These are phyloP conservation scores for Aotearoamyces nothofagi DNA, from an alignment of 2,329 filamentous ascomycete genomes.

Conservation along the genomic window DNA sequence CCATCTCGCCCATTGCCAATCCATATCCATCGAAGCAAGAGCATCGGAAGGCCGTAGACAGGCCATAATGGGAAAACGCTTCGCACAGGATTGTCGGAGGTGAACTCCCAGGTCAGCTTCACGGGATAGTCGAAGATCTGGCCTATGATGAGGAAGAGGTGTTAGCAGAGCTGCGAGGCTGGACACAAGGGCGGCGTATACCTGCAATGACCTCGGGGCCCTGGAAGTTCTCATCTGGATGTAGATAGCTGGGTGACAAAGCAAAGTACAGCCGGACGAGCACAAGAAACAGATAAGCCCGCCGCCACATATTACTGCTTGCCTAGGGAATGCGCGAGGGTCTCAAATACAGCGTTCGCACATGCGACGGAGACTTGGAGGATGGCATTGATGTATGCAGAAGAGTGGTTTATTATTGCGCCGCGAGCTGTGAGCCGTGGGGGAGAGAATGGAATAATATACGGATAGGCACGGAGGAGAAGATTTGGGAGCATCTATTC, in stretches of 20 bases:
- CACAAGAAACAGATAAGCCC: constrained; percentile 72
- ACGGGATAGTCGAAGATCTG: constrained; percentile 88
- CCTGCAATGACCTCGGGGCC: constrained; percentile 94
- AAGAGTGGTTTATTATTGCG: not conserved
- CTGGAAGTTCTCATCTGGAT: constrained; percentile 98
- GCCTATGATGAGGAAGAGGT: constrained; percentile 33
- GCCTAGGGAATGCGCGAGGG: too few relatives aligned
- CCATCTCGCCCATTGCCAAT: constrained; percentile 65
- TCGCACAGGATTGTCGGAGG: constrained; percentile 71
- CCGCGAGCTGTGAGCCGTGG: not conserved
- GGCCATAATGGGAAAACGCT: constrained; percentile 96
- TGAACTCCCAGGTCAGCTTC: constrained; percentile 92
- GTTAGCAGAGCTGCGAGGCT: constrained; percentile 5
- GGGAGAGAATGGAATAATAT: too few relatives aligned
- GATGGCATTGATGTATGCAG: constrained; percentile 2
- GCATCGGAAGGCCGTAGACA: constrained; percentile 87
- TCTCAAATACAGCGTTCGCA: not conserved
- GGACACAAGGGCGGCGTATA: too few relatives aligned
- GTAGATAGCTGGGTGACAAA: constrained; percentile 85
- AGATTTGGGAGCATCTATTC: too few relatives aligned
- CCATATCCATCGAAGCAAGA: constrained; percentile 83
- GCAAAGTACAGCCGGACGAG: constrained; percentile 88
- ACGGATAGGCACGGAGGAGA: too few relatives aligned
- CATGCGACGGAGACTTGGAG: constrained; percentile 1
- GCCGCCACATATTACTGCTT: constrained; percentile 71